Percentiles rank a stretch among this genome's conserved stretches.
phyloP scores from a whole-genome alignment of 2,329 filamentous ascomycete species.

The Massarina eburnea region DNA sequence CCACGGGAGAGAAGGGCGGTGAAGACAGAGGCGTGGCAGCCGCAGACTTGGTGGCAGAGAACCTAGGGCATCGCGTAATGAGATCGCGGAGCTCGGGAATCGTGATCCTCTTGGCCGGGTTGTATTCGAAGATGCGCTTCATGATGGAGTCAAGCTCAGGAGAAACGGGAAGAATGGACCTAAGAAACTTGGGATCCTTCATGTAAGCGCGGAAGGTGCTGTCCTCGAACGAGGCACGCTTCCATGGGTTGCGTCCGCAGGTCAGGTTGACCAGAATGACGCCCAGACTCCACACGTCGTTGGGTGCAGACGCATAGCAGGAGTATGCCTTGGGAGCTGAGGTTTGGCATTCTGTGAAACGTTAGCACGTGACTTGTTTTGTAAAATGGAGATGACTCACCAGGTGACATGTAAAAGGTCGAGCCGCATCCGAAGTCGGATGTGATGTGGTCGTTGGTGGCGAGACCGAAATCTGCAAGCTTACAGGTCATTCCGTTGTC shows the following conservation, averaged over 20 bases:
- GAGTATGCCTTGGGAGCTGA: slow-evolving; percentile 67
- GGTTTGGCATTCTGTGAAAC: slow-evolving; percentile 79
- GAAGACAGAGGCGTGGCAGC: slow-evolving; percentile 47
- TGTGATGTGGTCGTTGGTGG: slow-evolving; percentile 79
- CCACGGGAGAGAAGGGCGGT: slow-evolving; percentile 47
- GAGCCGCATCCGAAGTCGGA: slow-evolving; percentile 97
- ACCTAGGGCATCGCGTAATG: slow-evolving; percentile 74
- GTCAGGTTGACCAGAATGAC: slow-evolving; percentile 97
- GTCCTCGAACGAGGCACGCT: slow-evolving; percentile 89
- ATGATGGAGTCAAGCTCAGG: slow-evolving; percentile 87
- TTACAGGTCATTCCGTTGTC: slow-evolving; percentile 88
- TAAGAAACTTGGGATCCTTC: slow-evolving; percentile 81
- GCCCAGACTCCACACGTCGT: slow-evolving; percentile 97
- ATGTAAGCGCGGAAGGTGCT: slow-evolving; percentile 91
- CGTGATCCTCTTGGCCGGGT: slow-evolving; percentile 80
- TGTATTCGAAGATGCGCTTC: slow-evolving; percentile 81
- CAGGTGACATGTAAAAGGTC: slow-evolving; percentile 99
- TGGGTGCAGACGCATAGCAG: slow-evolving; percentile 88
- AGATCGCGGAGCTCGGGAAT: slow-evolving; percentile 75
- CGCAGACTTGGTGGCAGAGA: slow-evolving; percentile 59
- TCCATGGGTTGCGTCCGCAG: slow-evolving; percentile 98
- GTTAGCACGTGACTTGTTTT: slow-evolving; percentile 24
- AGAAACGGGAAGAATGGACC: slow-evolving; percentile 89
- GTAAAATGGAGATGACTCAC: slow-evolving; percentile 55
- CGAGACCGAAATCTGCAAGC: slow-evolving; percentile 95